These are phyloP conservation scores for Ophiostoma tasmaniense DNA, from an alignment of 2,329 filamentous ascomycete genomes.

Conservation along the genomic window DNA sequence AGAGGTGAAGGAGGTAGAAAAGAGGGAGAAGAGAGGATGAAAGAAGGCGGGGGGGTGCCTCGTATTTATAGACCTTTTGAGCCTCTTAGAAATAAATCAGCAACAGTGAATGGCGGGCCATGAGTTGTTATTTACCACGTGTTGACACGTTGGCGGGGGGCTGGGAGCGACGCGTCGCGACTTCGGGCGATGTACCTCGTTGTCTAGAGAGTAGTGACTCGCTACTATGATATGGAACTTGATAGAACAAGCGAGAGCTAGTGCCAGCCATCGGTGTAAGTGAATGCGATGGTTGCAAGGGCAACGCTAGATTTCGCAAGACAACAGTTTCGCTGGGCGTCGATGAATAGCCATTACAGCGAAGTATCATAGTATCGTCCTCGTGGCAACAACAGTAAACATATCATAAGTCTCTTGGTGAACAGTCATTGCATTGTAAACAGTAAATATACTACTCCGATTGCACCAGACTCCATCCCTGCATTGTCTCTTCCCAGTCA, in stretches of 20 bases:
- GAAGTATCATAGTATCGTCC: too few relatives aligned
- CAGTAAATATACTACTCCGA: conserved; percentile 24
- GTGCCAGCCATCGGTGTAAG: background rate
- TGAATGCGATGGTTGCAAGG: background rate
- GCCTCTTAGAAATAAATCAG: background rate
- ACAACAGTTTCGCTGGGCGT: too few relatives aligned
- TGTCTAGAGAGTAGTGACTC: background rate
- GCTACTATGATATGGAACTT: background rate
- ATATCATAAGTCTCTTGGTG: background rate
- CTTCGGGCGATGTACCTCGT: background rate
- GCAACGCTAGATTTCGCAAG: background rate
- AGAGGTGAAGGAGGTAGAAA: too few relatives aligned
- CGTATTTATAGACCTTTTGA: background rate
- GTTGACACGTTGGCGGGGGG: background rate
- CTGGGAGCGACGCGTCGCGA: background rate
- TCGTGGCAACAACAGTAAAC: background rate
- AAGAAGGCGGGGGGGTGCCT: background rate
- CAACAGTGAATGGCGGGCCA: background rate
- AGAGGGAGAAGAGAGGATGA: background rate
- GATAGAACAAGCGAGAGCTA: too few relatives aligned
- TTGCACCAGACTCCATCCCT: conserved; percentile 31
- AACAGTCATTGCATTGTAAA: background rate
- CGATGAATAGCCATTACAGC: too few relatives aligned
- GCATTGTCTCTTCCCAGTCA: conserved; percentile 33
- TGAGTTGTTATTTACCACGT: background rate